Base-by-base conservation (phyloP, 2,329 filamentous ascomycete genomes). In the Helotiales sp. region DNA sequence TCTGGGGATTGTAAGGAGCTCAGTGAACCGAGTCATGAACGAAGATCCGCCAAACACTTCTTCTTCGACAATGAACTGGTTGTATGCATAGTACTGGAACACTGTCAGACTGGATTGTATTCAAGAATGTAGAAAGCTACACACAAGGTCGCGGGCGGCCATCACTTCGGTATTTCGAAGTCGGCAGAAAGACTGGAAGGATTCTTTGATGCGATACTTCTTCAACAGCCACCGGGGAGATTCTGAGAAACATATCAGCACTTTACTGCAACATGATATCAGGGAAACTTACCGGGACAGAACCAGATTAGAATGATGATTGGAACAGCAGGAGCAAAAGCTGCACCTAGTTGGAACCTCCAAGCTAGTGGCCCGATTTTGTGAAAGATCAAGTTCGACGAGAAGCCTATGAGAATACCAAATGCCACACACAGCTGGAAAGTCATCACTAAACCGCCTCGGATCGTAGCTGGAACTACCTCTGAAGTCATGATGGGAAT, bases 1-100 rank as follows among this genome's bases (percentile, higher is more conserved):
- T 57, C 91, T 86, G 1, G 91, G 89, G 61, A 93, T 84, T 10
- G 87, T 91, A 73, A 93, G 91, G 3, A 90, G 82, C 75, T 92
- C 86, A 54, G 84, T 74, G 71, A 92, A 89, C 6, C 91, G 86
- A 76, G 80, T 70, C 77, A 82, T 0, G 79, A 83, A 90, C 77
- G 84, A 89, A 73, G 80, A 85, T 6, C 83, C 62, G 34, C 77
- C 80, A 20, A 83, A 78, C 40, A 69, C 66, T 30, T 71, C 66
- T 37, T 57, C 52, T 71, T 87, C 84, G 32, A 84, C 77, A 67
- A 82, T 75, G 57, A 86, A 79, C 64, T 86, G 84, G 2, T 80
- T 77, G 70, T 87, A 79, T 69, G 88, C 88, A 68, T 87, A 87
- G 77, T 87, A 89, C 52, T 57, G 24, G 7, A 37, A 10, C 26